A percentile compares a stretch with the other conserved stretches of the same genome.
Conservation (phyloP, 73 alveolate species). For the Urostyla sp. region DNA sequence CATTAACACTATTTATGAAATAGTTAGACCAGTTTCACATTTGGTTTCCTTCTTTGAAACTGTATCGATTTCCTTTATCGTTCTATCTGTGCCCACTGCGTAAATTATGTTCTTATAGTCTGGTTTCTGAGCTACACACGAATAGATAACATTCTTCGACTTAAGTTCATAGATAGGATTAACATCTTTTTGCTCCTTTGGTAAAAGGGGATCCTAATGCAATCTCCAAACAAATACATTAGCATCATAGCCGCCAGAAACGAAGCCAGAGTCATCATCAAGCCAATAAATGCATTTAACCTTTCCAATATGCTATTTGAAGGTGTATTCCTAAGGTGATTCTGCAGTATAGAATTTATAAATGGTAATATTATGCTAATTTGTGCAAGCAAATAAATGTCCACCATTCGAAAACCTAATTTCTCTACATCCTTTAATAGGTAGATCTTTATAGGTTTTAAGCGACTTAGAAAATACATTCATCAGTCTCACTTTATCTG, state of each 20-base stretch:
- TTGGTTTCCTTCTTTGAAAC: slow-evolving; percentile 53
- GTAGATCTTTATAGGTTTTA: slow-evolving; percentile 91
- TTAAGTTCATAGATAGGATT: slow-evolving; percentile 65
- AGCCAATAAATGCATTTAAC: slow-evolving; percentile 94
- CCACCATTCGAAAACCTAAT: slow-evolving; percentile 97
- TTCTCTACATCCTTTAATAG: slow-evolving; percentile 92
- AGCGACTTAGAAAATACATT: slow-evolving; percentile 82
- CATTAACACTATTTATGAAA: slow-evolving; percentile 88
- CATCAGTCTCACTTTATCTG: slow-evolving; percentile 97
- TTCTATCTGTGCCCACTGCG: slow-evolving; percentile 87
- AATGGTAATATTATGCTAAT: slow-evolving; percentile 84
- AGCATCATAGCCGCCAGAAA: slow-evolving; percentile 96
- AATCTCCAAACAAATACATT: slow-evolving; percentile 82
- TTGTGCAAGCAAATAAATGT: slow-evolving; percentile 95
- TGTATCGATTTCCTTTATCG: slow-evolving; percentile 69
- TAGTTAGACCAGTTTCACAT: slow-evolving; percentile 77
- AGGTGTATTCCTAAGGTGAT: slow-evolving; percentile 72
- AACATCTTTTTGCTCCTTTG: slow-evolving; percentile 57
- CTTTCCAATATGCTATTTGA: slow-evolving; percentile 80
- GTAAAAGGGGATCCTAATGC: slow-evolving; percentile 54
- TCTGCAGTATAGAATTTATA: slow-evolving; percentile 87
- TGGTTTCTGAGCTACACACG: slow-evolving; percentile 68
- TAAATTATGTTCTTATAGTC: slow-evolving; percentile 47
- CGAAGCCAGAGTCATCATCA: slow-evolving; percentile 93
- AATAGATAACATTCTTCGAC: slow-evolving; percentile 76